Percentiles rank a stretch among this genome's conserved stretches.
phyloP scores from a whole-genome alignment of 2,329 filamentous ascomycete species.

The Xylariales sp. region DNA sequence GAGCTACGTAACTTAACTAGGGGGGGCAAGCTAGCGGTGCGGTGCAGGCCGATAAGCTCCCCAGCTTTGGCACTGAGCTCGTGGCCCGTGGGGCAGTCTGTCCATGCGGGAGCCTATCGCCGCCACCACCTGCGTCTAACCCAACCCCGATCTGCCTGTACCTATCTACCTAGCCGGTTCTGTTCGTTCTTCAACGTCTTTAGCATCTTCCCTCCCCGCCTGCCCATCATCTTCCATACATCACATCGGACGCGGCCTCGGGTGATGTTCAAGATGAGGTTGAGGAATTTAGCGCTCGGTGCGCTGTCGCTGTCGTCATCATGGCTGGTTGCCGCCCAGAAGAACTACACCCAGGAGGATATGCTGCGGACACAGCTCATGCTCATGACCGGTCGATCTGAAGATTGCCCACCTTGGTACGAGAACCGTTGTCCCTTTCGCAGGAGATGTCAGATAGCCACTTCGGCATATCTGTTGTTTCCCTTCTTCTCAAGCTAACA shows the following conservation, averaged over 20 bases:
- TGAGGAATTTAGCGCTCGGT: conserved; percentile 17
- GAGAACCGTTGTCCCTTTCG: too few relatives aligned
- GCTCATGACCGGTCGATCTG: conserved; percentile 68
- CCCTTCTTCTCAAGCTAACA: conserved; percentile 14
- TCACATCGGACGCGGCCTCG: not conserved
- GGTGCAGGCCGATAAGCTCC: not conserved
- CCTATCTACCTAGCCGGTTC: not conserved
- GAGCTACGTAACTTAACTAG: not conserved
- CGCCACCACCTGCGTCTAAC: not conserved
- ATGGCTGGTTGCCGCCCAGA: conserved; percentile 27
- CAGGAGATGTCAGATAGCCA: too few relatives aligned
- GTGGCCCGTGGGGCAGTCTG: conserved; percentile 6
- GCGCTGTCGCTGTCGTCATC: conserved; percentile 18
- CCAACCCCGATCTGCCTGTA: not conserved
- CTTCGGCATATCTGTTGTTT: too few relatives aligned
- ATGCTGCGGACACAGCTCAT: conserved; percentile 63
- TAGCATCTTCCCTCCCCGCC: too few relatives aligned
- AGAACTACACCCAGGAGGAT: conserved; percentile 57
- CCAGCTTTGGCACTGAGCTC: conserved; percentile 1
- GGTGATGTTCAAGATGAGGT: conserved; percentile 16
- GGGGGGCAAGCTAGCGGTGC: conserved; percentile 1
- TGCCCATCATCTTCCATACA: not conserved
- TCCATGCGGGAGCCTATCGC: conserved; percentile 2
- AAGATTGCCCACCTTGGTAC: conserved; percentile 75
- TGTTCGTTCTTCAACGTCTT: too few relatives aligned